Conservation (phyloP, 495 filamentous ascomycete genomes). For the Usnea hakonensis region DNA sequence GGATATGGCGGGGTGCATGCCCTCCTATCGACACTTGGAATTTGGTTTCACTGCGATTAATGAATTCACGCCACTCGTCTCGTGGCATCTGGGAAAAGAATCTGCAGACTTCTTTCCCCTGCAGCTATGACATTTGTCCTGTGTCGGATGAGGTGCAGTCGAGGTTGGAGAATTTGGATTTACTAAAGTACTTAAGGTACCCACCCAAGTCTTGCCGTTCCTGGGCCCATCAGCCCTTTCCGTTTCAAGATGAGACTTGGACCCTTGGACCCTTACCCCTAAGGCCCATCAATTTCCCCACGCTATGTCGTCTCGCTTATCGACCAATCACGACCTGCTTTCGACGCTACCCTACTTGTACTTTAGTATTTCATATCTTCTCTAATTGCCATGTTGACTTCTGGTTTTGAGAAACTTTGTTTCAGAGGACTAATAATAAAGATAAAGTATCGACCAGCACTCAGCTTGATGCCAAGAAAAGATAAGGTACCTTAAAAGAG, state of each 20-base stretch:
- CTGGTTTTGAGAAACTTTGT: neutral
- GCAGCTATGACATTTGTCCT: neutral
- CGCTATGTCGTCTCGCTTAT: slow-evolving; percentile 6
- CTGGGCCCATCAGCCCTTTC: neutral
- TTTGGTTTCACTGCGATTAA: neutral
- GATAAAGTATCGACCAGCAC: no score
- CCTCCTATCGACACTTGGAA: neutral
- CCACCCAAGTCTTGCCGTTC: neutral
- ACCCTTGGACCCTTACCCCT: neutral
- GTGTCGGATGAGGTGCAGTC: neutral
- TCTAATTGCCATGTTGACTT: neutral
- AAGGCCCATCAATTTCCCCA: slow-evolving; percentile 1
- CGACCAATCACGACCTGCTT: slow-evolving; percentile 5
- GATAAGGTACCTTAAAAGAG: no score
- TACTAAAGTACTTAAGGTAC: no score
- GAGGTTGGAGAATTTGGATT: neutral
- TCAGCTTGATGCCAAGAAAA: no score
- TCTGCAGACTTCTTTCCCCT: no score
- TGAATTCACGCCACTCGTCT: neutral
- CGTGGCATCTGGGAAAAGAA: neutral
- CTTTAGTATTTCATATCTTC: neutral
- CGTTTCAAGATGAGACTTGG: neutral
- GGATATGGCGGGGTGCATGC: neutral
- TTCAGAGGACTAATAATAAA: neutral
- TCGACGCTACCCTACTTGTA: neutral